Evolutionary conservation across 441 rosid genomes (phyloP).

Genomic region (Isatis lusitanica): DNA sequence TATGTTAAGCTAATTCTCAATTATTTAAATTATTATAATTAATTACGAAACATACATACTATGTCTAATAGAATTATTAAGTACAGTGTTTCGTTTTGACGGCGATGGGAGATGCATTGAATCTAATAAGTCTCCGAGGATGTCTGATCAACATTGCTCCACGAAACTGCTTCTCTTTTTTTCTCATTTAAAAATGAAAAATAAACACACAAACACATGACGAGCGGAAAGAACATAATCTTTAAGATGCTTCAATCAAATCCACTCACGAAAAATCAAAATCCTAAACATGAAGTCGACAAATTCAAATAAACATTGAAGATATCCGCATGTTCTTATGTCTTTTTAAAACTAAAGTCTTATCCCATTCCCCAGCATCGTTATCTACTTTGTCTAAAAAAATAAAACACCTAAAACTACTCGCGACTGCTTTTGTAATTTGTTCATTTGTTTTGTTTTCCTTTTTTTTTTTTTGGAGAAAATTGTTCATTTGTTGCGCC

Average conservation of each 20-base stretch:
- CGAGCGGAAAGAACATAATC: slow-evolving; percentile 28
- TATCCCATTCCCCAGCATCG: slow-evolving; percentile 34
- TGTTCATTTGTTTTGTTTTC: slow-evolving; percentile 4
- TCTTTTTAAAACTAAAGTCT: slow-evolving; percentile 15
- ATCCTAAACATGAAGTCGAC: slow-evolving; percentile 12
- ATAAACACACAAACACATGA: slow-evolving; percentile 17
- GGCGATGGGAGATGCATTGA: slow-evolving; percentile 33
- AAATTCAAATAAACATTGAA: slow-evolving; percentile 29
- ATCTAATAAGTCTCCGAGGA: slow-evolving; percentile 27
- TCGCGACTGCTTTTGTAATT: slow-evolving; percentile 24
- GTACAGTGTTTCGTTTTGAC: slow-evolving; percentile 34
- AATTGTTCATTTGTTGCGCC: slow-evolving; percentile 13
- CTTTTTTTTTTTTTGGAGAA: no score
- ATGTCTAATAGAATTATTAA: slow-evolving; percentile 16
- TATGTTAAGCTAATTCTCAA: slow-evolving; percentile 26
- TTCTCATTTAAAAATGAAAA: not conserved
- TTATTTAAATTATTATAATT: not conserved
- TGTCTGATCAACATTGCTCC: slow-evolving; percentile 33
- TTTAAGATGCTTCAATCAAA: slow-evolving; percentile 31
- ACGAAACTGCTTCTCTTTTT: slow-evolving; percentile 20
- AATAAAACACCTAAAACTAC: slow-evolving; percentile 22
- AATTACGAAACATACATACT: not conserved
- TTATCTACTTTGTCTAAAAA: slow-evolving; percentile 34
- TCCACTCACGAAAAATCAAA: slow-evolving; percentile 18
- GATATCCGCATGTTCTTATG: slow-evolving; percentile 35